Evolutionary conservation across 768 basidiomycete species (phyloP), one percentile per base, ranked within the genome.

Genomic region (Myochromella boudieri): DNA sequence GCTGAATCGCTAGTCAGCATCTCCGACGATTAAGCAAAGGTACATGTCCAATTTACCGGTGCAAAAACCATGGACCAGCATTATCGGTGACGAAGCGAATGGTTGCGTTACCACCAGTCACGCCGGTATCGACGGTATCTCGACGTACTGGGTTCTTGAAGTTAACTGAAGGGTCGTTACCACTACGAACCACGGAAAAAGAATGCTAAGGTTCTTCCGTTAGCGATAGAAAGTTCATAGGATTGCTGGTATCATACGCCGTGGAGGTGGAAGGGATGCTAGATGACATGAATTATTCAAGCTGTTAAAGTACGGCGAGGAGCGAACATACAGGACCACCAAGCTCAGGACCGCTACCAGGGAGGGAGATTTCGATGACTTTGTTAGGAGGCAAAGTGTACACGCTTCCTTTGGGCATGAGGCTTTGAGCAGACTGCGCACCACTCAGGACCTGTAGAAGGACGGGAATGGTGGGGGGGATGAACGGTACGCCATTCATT

Each of bases 381-480:
- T 72, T 64, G 55, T 78, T 74, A 3, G 57, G 46, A 0, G 75
- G 75, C 9, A 81, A 54, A 10, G 61, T 56, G 46, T 70, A 76
- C 4, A 78, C 66, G 15, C 66, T 62, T 12, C 74, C 75, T 1
- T 60, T 29, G 0, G 70, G 65, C 3, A 71, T 61, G 17, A 78
- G 54, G n/a, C 69, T 66, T 18, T 69, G 62, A 0, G 74, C 68
- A 3, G 43, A 49, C 12, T 63, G 59, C 5, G 68, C 61, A 6
- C 77, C 76, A 49, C 71, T 75, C 10, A 79, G 53, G 36, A 79
- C 74, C 51, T 80, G 76, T 11, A 79, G 63, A 7, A 81, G 60
- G 1, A 75, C 74, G 1, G 78, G 77, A 1, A 68, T 65, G 14
- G 62, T 63, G 0, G 77, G 77, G 3, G 70, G 60, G 2, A 44